A percentile compares a stretch with the other conserved stretches of the same genome.
Conservation (phyloP, 225 moss, liverwort and hornwort genomes). For the Ulota crispa region DNA sequence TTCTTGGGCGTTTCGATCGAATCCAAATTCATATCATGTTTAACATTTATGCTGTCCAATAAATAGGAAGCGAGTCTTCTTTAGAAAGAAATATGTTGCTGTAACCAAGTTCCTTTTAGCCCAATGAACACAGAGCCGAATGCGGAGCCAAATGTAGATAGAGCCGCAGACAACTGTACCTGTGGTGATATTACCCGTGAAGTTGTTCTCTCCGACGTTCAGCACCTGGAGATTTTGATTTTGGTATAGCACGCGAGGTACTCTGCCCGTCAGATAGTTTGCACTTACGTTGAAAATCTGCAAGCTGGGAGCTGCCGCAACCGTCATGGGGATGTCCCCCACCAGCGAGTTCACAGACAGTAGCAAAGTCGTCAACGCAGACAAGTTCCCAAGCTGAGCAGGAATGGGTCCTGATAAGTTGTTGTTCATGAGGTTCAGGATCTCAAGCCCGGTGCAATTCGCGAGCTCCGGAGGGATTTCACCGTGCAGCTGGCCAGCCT, state of each 20-base stretch:
- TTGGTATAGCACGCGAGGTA: conserved; percentile 20
- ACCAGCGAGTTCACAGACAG: neutral
- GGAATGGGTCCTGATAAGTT: neutral
- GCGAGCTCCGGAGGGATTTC: conserved; percentile 21
- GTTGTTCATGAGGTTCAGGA: conserved; percentile 25
- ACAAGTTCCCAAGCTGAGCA: neutral
- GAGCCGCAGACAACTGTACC: neutral
- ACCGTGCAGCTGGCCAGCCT: conserved; percentile 5
- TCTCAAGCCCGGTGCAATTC: conserved; percentile 25
- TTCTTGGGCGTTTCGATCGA: too few relatives aligned
- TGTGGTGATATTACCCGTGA: conserved; percentile 6
- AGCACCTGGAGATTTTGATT: conserved; percentile 16
- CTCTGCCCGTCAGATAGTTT: conserved; percentile 20
- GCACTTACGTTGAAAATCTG: conserved; percentile 2
- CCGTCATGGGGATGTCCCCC: conserved; percentile 15
- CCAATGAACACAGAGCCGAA: too few relatives aligned
- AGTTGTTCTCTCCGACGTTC: conserved; percentile 3
- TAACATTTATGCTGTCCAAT: too few relatives aligned
- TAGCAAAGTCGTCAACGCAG: neutral
- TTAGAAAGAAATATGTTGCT: too few relatives aligned
- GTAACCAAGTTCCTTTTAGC: too few relatives aligned
- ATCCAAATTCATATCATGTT: too few relatives aligned
- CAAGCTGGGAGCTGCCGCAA: conserved; percentile 11
- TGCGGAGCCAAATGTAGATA: too few relatives aligned
- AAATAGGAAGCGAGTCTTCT: too few relatives aligned